Percentiles rank a stretch among this genome's conserved stretches.
phyloP scores from a whole-genome alignment of 305 asterid genomes.

The Fraxinus baroniana region DNA sequence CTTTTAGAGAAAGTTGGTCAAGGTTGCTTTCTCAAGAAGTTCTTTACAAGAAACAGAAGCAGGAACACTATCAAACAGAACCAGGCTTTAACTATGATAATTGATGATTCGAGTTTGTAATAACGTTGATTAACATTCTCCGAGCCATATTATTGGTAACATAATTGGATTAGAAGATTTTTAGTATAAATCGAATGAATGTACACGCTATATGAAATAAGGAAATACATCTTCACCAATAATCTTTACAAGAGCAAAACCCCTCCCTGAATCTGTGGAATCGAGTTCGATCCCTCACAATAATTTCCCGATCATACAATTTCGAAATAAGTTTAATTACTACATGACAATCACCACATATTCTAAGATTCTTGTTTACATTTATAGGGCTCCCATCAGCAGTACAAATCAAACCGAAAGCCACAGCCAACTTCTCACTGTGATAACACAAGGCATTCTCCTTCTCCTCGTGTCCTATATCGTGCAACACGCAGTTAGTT shows the following conservation, averaged over 20 bases:
- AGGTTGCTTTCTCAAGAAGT: background rate
- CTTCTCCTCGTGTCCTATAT: conserved; percentile 85
- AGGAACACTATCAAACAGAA: background rate
- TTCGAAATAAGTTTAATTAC: conserved; percentile 78
- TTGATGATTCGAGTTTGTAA: background rate
- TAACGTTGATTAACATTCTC: background rate
- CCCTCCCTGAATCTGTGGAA: conserved; percentile 81
- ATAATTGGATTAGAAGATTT: background rate
- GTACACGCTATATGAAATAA: background rate
- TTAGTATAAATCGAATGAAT: background rate
- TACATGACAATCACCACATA: conserved; percentile 91
- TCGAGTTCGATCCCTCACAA: conserved; percentile 85
- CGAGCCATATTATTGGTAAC: background rate
- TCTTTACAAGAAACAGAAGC: background rate
- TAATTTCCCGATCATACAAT: conserved; percentile 59
- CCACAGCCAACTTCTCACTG: conserved; percentile 92
- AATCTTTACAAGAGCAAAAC: conserved; percentile 74
- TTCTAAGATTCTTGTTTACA: conserved; percentile 86
- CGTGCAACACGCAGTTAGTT: conserved; percentile 78
- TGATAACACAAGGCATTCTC: conserved; percentile 78
- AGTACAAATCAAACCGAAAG: conserved; percentile 68
- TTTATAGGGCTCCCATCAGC: conserved; percentile 47
- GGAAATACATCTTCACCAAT: conserved; percentile 51
- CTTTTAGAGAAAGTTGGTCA: background rate
- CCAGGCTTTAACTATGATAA: background rate